These are phyloP conservation scores for Suhomyces ambrosiae DNA, from an alignment of 1,139 yeast species.

Conservation along the genomic window DNA sequence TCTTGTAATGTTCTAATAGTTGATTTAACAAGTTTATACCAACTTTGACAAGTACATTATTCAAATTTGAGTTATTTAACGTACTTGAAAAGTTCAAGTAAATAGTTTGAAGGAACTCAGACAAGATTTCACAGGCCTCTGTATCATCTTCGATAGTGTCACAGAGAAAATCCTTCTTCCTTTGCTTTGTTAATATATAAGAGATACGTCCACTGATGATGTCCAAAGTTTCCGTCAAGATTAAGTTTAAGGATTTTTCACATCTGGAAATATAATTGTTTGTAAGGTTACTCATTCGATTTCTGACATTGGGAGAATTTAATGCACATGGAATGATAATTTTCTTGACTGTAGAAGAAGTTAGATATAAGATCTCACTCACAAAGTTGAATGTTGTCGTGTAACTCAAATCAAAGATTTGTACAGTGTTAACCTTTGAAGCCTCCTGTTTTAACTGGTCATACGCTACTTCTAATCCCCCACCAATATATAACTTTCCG, in stretches of 20 bases:
- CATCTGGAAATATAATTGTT: slow-evolving; percentile 68
- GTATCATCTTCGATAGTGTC: slow-evolving; percentile 65
- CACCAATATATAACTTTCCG: slow-evolving; percentile 73
- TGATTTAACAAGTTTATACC: slow-evolving; percentile 64
- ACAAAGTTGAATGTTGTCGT: slow-evolving; percentile 56
- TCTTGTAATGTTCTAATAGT: slow-evolving; percentile 73
- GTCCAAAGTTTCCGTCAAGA: slow-evolving; percentile 61
- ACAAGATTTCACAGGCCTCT: slow-evolving; percentile 65
- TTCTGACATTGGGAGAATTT: slow-evolving; percentile 61
- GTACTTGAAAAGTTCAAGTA: slow-evolving; percentile 36
- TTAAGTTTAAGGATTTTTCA: slow-evolving; percentile 68
- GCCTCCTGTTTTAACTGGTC: slow-evolving; percentile 39
- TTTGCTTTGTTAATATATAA: slow-evolving; percentile 58
- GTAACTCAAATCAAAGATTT: slow-evolving; percentile 44
- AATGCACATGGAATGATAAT: slow-evolving; percentile 73
- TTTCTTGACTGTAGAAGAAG: slow-evolving; percentile 72
- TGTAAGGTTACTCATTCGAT: slow-evolving; percentile 62
- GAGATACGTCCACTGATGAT: slow-evolving; percentile 51
- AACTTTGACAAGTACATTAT: slow-evolving; percentile 54
- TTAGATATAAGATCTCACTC: slow-evolving; percentile 63
- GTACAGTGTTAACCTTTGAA: slow-evolving; percentile 25
- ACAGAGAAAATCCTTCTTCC: slow-evolving; percentile 58
- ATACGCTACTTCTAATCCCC: slow-evolving; percentile 73
- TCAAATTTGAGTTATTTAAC: slow-evolving; percentile 57
- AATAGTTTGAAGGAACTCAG: slow-evolving; percentile 52